phyloP scores from a whole-genome alignment of 805 yeast species.

The Spathaspora passalidarum region DNA sequence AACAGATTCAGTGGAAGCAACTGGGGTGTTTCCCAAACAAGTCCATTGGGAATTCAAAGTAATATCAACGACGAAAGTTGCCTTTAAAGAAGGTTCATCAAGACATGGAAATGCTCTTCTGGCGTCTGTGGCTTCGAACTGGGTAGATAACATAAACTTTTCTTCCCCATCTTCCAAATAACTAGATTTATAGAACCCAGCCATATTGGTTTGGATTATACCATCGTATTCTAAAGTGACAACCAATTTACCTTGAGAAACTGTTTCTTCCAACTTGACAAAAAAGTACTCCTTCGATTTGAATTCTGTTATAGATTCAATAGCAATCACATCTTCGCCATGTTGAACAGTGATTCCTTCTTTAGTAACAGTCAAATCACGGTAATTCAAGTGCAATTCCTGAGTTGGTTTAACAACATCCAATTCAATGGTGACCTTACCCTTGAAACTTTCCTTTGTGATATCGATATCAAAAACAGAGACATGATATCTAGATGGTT shows the following conservation, averaged over 20 bases:
- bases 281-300: constrained; percentile 61
- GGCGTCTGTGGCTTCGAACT: constrained; percentile 59
- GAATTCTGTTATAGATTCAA: constrained; percentile 20
- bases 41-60: constrained; percentile 27
- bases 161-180: constrained; percentile 37
- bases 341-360: constrained; percentile 20
- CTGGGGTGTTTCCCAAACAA: constrained; percentile 51
- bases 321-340: constrained; percentile 15
- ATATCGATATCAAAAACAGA: constrained; percentile 59
- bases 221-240: constrained; percentile 39
- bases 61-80: constrained; percentile 49
- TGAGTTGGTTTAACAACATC: constrained; percentile 40
- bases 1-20: constrained; percentile 6
- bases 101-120: constrained; percentile 57
- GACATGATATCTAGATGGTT: constrained; percentile 73
- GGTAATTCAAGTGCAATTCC: constrained; percentile 47
- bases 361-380: constrained; percentile 33
- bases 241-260: constrained; percentile 18
- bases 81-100: constrained; percentile 56
- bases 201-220: constrained; percentile 52
- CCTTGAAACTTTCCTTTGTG: constrained; percentile 43
- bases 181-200: constrained; percentile 51
- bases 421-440: constrained; percentile 47
- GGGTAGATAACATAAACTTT: constrained; percentile 47
- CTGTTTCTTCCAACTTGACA: constrained; percentile 48